phyloP scores from a whole-genome alignment of 2,329 filamentous ascomycete genomes.

The Ophiognomonia clavigignenti-juglandacearum region DNA sequence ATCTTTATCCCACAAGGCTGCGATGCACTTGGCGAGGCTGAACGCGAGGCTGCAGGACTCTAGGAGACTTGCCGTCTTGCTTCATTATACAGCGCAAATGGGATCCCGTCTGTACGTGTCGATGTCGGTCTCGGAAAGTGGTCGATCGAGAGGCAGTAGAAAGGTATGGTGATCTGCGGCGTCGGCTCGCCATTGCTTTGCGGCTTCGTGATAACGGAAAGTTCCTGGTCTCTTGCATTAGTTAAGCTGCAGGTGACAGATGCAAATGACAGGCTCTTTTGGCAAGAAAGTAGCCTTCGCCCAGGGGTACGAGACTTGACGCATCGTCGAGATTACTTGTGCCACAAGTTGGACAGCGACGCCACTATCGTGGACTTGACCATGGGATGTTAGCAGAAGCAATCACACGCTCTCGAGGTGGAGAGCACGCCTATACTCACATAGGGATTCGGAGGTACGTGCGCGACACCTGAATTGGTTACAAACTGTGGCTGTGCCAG shows the following conservation, averaged over 20 bases:
- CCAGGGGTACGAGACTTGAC: neutral
- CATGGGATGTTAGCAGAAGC: too few relatives aligned
- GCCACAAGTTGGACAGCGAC: neutral
- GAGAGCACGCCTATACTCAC: too few relatives aligned
- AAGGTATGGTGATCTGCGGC: too few relatives aligned
- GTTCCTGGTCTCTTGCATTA: neutral
- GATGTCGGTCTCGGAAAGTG: neutral
- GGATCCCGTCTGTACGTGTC: neutral
- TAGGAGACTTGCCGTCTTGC: too few relatives aligned
- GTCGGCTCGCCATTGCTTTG: neutral
- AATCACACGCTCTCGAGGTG: too few relatives aligned
- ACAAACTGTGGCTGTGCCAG: too few relatives aligned
- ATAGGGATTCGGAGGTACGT: too few relatives aligned
- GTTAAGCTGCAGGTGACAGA: neutral
- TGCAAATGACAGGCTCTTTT: neutral
- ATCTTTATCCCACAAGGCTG: neutral
- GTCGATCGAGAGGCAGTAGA: neutral
- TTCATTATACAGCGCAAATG: neutral
- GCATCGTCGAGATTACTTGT: too few relatives aligned
- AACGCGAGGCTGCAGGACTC: too few relatives aligned
- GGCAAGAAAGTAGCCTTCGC: neutral
- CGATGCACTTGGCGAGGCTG: neutral
- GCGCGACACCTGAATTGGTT: too few relatives aligned
- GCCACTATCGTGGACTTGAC: too few relatives aligned
- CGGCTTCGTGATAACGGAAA: neutral